Evolutionary conservation across 345 rosid genomes (phyloP).

Genomic region (Camelina sativa): DNA sequence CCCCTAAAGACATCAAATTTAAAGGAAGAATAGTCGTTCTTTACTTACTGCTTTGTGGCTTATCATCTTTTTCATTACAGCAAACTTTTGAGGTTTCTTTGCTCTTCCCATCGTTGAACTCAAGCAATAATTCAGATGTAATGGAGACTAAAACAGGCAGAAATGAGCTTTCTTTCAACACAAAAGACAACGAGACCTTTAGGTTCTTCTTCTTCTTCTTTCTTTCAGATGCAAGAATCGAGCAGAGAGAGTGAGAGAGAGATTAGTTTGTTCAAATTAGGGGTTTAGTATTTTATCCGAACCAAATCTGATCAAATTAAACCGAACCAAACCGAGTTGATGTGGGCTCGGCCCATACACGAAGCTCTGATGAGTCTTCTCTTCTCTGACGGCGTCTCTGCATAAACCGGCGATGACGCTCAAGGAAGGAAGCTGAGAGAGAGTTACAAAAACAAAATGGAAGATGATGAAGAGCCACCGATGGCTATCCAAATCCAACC

Average conservation of each 20-base stretch:
- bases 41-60: slow-evolving; percentile 66
- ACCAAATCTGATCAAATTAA: not conserved
- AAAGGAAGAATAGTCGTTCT: slow-evolving; percentile 1
- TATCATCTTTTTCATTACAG: slow-evolving; percentile 77
- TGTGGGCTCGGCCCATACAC: slow-evolving; percentile 31
- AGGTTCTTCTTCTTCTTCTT: too few species aligned
- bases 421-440: not conserved
- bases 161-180: not conserved
- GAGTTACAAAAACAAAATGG: slow-evolving; percentile 52
- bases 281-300: too few species aligned
- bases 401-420: slow-evolving; percentile 3
- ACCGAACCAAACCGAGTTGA: not conserved
- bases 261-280: too few species aligned
- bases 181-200: not conserved
- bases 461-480: slow-evolving; percentile 75
- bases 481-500: slow-evolving; percentile 61
- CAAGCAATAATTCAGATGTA: slow-evolving; percentile 52
- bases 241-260: too few species aligned
- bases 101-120: too few species aligned
- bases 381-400: slow-evolving; percentile 21
- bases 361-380: not conserved
- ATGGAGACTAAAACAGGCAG: not conserved
- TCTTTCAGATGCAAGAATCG: too few species aligned
- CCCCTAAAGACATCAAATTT: not conserved
- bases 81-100: too few species aligned